Evolutionary conservation across 495 filamentous ascomycete species (phyloP).

Genomic region (Viridothelium virens): DNA sequence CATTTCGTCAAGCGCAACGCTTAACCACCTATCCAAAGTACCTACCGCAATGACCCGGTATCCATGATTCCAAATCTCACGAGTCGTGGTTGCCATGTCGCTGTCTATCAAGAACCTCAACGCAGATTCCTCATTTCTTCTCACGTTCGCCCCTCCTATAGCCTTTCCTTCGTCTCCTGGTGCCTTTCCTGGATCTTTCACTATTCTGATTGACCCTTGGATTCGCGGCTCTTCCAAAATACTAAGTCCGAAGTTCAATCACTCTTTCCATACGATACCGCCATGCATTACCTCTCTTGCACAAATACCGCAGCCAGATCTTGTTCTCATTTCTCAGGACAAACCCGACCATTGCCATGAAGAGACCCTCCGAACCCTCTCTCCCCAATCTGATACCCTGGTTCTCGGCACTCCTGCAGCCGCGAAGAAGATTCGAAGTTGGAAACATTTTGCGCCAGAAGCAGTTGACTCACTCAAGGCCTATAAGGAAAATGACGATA

Average conservation of each 20-base stretch:
- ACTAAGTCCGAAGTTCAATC: conserved; percentile 54
- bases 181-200: conserved; percentile 46
- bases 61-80: neutral
- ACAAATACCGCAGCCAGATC: conserved; percentile 53
- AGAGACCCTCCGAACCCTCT: conserved; percentile 56
- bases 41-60: neutral
- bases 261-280: conserved; percentile 44
- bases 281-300: conserved; percentile 52
- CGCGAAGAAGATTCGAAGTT: conserved; percentile 51
- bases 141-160: conserved; percentile 50
- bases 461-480: conserved; percentile 46
- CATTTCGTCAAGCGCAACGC: too few species aligned
- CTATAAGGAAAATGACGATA: conserved; percentile 36
- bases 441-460: conserved; percentile 55
- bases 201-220: conserved; percentile 66
- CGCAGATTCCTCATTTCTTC: conserved; percentile 60
- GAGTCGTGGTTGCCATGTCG: conserved; percentile 51
- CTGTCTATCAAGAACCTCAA: conserved; percentile 60
- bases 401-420: conserved; percentile 60
- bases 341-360: conserved; percentile 66
- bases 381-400: conserved; percentile 43
- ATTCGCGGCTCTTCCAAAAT: conserved; percentile 54
- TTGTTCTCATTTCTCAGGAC: conserved; percentile 62
- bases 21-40: too few species aligned
- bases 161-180: conserved; percentile 33